phyloP scores from a whole-genome alignment of 73 alveolate species.

The Strombidium stylifer region DNA sequence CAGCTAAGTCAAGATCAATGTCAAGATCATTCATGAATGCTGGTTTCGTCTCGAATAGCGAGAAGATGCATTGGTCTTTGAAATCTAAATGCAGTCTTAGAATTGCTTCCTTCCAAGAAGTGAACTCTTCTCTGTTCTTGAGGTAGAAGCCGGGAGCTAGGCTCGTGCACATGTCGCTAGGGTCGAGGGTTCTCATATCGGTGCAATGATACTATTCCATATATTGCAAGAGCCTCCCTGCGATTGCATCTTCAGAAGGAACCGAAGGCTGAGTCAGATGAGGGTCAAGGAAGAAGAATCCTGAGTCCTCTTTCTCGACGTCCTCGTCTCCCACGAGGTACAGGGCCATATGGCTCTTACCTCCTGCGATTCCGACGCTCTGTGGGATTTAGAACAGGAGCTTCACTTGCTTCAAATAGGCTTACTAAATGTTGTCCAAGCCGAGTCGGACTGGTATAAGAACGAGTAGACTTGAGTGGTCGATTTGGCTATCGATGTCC shows the following conservation, averaged over 20 bases:
- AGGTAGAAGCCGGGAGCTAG: conserved; percentile 34
- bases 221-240: background rate
- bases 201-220: conserved; percentile 4
- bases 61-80: conserved; percentile 12
- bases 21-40: no score
- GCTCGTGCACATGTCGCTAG: conserved; percentile 33
- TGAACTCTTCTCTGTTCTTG: conserved; percentile 2
- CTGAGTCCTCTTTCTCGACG: conserved; percentile 50
- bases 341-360: conserved; percentile 59
- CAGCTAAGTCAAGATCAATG: no score
- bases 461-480: conserved; percentile 1
- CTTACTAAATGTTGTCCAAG: conserved; percentile 13
- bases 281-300: conserved; percentile 71
- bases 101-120: background rate
- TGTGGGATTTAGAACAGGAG: conserved; percentile 5
- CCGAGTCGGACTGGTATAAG: conserved; percentile 28
- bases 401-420: conserved; percentile 3
- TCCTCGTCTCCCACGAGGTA: conserved; percentile 58
- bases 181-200: conserved; percentile 9
- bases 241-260: conserved; percentile 6
- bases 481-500: background rate
- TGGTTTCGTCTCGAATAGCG: conserved; percentile 11
- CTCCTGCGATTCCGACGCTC: conserved; percentile 75
- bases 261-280: conserved; percentile 59
- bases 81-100: background rate